Conservation (phyloP, 208 protist genomes). For the Leishmania mexicana region DNA sequence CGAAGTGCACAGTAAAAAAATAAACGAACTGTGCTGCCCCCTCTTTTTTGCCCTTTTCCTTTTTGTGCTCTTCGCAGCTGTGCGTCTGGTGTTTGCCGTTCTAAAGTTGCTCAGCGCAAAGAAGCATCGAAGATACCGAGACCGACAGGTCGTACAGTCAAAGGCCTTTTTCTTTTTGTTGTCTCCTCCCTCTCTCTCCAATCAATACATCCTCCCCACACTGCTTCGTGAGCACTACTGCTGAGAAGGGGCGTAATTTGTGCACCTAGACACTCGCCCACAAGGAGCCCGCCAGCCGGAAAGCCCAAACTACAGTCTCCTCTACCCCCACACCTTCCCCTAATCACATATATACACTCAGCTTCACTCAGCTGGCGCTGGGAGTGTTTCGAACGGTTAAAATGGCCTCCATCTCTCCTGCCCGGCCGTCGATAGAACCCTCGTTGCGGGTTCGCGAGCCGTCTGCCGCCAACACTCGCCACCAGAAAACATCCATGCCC, state of each 20-base stretch:
- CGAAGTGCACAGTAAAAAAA: neutral
- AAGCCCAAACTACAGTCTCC: neutral
- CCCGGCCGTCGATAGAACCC: neutral
- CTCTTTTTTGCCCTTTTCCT: neutral
- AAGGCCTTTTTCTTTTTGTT: neutral
- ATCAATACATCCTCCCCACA: neutral
- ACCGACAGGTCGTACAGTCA: neutral
- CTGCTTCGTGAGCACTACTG: neutral
- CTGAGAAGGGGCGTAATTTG: neutral
- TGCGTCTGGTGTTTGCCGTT: neutral
- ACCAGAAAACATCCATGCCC: neutral
- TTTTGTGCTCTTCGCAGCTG: neutral
- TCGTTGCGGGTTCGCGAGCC: slow-evolving; percentile 18
- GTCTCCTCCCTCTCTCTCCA: neutral
- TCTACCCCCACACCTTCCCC: neutral
- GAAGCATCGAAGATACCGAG: neutral
- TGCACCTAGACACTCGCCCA: neutral
- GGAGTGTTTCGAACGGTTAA: neutral
- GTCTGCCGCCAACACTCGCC: slow-evolving; percentile 1
- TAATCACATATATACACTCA: neutral
- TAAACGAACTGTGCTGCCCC: neutral
- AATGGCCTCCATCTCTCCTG: slow-evolving; percentile 11
- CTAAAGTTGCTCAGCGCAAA: neutral
- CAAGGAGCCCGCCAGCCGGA: neutral
- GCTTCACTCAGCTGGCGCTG: neutral